Evolutionary conservation across 306 rosid genomes (phyloP).

Genomic region (Ochetophila trinervis): DNA sequence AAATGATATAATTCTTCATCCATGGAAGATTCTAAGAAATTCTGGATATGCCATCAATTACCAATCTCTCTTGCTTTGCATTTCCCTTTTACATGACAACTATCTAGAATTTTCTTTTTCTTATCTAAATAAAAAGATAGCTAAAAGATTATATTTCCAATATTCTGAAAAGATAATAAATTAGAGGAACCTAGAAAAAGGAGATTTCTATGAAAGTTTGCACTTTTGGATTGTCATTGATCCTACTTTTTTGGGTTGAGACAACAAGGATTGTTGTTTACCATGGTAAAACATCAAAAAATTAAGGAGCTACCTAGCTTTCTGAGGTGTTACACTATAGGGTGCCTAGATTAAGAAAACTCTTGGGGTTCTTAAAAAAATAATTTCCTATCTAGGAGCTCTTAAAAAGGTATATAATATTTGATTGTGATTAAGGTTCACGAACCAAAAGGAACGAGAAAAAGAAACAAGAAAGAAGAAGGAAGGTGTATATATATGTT

Average conservation of each 20-base stretch:
- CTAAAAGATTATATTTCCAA: neutral
- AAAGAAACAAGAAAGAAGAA: neutral
- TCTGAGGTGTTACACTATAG: too few species aligned
- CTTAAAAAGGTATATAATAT: too few species aligned
- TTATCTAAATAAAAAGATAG: neutral
- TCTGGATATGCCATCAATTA: neutral
- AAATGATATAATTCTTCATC: neutral
- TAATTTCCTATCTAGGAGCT: too few species aligned
- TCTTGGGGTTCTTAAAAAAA: too few species aligned
- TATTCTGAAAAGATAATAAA: neutral
- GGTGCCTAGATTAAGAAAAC: neutral
- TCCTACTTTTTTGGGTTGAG: neutral
- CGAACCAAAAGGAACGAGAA: neutral
- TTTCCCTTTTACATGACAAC: neutral
- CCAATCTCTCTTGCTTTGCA: neutral
- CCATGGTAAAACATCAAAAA: neutral
- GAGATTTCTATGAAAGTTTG: neutral
- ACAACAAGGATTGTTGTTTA: neutral
- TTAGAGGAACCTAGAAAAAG: neutral
- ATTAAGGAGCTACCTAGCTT: neutral
- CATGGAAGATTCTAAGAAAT: too few species aligned
- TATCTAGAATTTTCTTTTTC: neutral
- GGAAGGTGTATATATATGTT: neutral
- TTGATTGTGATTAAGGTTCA: neutral
- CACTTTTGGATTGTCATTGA: neutral